Conservation (phyloP, 768 basidiomycete species). For the Boletus rex-veris region DNA sequence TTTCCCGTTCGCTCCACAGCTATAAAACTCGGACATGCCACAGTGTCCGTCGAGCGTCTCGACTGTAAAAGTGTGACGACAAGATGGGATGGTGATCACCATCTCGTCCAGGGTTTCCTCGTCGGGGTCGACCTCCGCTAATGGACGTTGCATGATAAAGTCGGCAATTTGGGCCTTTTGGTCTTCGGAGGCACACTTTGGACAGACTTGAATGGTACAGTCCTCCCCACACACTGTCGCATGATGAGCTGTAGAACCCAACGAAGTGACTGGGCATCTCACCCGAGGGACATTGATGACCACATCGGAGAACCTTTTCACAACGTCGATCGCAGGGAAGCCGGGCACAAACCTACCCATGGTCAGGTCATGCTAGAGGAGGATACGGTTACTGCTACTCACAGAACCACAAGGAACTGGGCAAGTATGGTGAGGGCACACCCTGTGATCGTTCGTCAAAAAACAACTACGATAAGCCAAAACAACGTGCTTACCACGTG, state of each 20-base stretch:
- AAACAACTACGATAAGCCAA: neutral
- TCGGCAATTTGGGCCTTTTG: constrained; percentile 50
- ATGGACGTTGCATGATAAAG: constrained; percentile 48
- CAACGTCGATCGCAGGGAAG: constrained; percentile 63
- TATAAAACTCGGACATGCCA: constrained; percentile 50
- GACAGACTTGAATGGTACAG: constrained; percentile 54
- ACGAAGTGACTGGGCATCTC: constrained; percentile 2
- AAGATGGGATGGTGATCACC: constrained; percentile 58
- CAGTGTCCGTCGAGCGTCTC: constrained; percentile 67
- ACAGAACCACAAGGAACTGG: constrained; percentile 69
- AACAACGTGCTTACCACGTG: constrained; percentile 39
- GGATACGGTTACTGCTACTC: constrained; percentile 20
- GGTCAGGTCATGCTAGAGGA: neutral
- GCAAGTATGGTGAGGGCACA: constrained; percentile 52
- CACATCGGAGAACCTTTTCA: constrained; percentile 46
- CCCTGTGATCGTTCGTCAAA: constrained; percentile 34
- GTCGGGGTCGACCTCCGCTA: constrained; percentile 47
- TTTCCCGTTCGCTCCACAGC: constrained; percentile 26
- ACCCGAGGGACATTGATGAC: constrained; percentile 69
- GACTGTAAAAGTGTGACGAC: constrained; percentile 65
- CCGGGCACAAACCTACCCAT: constrained; percentile 54
- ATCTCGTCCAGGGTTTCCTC: constrained; percentile 43
- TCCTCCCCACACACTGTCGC: constrained; percentile 62
- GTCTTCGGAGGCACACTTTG: constrained; percentile 42
- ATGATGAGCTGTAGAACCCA: neutral